These are phyloP conservation scores for Thymus quinquecostatus DNA, from an alignment of 257 asterid genomes.

Conservation along the genomic window DNA sequence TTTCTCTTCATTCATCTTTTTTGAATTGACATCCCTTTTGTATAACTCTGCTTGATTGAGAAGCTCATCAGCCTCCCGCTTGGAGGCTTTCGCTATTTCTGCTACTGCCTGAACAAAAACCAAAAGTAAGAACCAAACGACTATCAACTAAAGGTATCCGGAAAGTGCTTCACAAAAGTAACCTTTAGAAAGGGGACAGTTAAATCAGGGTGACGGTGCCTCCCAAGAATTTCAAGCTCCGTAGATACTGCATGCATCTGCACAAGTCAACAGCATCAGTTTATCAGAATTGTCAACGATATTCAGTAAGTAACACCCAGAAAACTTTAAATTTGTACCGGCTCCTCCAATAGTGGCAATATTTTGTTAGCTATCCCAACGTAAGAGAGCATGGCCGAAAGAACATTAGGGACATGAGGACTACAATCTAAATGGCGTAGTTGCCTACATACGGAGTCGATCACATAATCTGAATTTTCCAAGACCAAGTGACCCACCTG, in stretches of 20 bases:
- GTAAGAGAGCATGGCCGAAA: constrained; percentile 89
- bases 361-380: constrained; percentile 85
- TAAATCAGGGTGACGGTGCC: constrained; percentile 86
- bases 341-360: constrained; percentile 94
- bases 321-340: constrained; percentile 56
- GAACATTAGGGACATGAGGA: constrained; percentile 91
- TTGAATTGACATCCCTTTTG: constrained; percentile 50
- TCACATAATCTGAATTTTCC: constrained; percentile 84
- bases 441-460: constrained; percentile 90
- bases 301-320: constrained; percentile 18
- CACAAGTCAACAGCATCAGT: constrained; percentile 33
- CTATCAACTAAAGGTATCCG: background rate
- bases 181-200: constrained; percentile 95
- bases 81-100: constrained; percentile 82
- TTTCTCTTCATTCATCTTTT: constrained; percentile 45
- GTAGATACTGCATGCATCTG: constrained; percentile 89
- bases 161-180: constrained; percentile 26
- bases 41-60: constrained; percentile 63
- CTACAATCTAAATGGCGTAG: constrained; percentile 89
- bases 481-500: constrained; percentile 97
- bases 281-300: constrained; percentile 15
- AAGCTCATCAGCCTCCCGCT: constrained; percentile 69
- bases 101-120: constrained; percentile 68
- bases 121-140: constrained; percentile 16
- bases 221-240: constrained; percentile 96